Conservation (phyloP, 768 basidiomycete species). For the Exidia glandulosa region DNA sequence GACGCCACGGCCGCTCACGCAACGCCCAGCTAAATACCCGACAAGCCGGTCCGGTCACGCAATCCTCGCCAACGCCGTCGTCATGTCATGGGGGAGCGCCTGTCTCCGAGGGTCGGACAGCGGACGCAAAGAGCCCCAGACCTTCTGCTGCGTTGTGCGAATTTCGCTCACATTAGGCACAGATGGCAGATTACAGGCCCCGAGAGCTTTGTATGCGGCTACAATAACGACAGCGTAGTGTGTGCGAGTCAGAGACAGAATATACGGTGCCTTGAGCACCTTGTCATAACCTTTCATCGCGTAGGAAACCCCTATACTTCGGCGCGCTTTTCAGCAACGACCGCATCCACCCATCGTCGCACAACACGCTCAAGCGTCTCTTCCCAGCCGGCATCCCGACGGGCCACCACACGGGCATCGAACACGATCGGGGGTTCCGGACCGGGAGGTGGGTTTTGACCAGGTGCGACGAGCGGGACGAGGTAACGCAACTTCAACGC, state of each 20-base stretch:
- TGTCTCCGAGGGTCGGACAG: background rate
- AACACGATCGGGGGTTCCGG: constrained; percentile 46
- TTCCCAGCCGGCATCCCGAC: constrained; percentile 71
- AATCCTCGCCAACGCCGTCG: background rate
- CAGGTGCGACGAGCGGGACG: constrained; percentile 52
- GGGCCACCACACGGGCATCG: constrained; percentile 62
- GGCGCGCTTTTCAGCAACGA: constrained; percentile 48
- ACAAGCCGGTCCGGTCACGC: background rate
- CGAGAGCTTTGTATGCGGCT: background rate
- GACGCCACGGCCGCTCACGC: background rate
- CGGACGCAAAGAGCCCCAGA: too few relatives aligned
- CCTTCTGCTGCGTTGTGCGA: too few relatives aligned
- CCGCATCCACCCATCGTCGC: constrained; percentile 53
- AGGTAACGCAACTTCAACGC: constrained; percentile 77
- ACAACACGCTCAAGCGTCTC: constrained; percentile 59
- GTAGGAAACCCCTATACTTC: too few relatives aligned
- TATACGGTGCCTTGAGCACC: too few relatives aligned
- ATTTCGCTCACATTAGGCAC: background rate
- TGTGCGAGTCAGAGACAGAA: background rate
- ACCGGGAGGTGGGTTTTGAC: constrained; percentile 23
- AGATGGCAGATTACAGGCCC: background rate
- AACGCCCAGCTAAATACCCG: background rate
- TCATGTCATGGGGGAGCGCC: background rate
- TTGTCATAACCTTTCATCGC: too few relatives aligned
- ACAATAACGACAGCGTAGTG: background rate